phyloP scores from a whole-genome alignment of 164 flowering plant genomes.

The Buxus sempervirens region DNA sequence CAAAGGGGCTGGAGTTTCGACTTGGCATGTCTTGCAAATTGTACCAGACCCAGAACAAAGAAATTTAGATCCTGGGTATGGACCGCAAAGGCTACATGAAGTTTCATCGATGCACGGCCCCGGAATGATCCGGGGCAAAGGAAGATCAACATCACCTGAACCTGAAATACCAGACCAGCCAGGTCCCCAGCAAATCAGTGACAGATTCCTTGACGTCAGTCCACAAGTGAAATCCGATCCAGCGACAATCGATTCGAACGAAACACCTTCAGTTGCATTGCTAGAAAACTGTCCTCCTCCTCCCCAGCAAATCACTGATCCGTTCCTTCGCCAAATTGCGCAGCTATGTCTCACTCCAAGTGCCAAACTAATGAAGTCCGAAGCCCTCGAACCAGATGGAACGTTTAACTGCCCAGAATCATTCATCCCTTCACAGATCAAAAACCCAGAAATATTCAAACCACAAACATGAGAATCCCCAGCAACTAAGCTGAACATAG shows the following conservation, averaged over 20 bases:
- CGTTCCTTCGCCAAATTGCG: conserved; percentile 36
- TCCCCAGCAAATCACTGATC: conserved; percentile 73
- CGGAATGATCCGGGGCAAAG: conserved; percentile 47
- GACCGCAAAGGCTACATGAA: conserved; percentile 45
- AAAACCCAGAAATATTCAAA: conserved; percentile 28
- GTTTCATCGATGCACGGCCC: conserved; percentile 67
- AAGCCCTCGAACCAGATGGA: conserved; percentile 18
- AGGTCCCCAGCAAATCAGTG: conserved; percentile 80
- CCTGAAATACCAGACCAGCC: conserved; percentile 37
- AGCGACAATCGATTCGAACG: conserved; percentile 53
- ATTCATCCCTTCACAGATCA: conserved; percentile 54
- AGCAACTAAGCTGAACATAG: conserved; percentile 48
- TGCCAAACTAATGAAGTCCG: conserved; percentile 34
- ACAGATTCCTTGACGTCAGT: conserved; percentile 44
- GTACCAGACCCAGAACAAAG: conserved; percentile 61
- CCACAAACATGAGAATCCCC: conserved; percentile 73
- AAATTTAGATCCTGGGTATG: conserved; percentile 38
- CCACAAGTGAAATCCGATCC: conserved; percentile 79
- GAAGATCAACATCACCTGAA: conserved; percentile 16
- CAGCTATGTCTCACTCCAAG: conserved; percentile 50
- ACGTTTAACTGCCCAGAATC: conserved; percentile 40
- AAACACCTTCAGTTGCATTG: conserved; percentile 19
- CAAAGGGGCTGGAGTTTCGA: conserved; percentile 1
- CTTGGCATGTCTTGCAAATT: conserved; percentile 49
- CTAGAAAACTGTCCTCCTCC: conserved; percentile 26